These are phyloP conservation scores for Pythium sp. DNA, from an alignment of 352 stramenopile species.

Conservation along the genomic window DNA sequence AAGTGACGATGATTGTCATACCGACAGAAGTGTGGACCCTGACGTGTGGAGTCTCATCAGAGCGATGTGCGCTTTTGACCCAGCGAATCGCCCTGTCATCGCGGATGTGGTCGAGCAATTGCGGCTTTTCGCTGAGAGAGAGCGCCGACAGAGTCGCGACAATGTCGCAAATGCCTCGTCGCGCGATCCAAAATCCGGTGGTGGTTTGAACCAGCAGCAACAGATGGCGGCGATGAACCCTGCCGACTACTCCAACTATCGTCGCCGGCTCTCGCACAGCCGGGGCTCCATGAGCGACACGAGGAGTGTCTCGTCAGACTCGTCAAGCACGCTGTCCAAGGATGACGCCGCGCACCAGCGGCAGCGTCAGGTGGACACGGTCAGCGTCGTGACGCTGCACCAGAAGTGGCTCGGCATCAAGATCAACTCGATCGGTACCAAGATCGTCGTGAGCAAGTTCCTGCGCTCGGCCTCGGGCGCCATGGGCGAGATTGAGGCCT, in stretches of 20 bases:
- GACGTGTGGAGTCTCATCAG: background rate
- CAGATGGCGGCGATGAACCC: background rate
- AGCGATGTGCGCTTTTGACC: background rate
- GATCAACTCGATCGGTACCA: slow-evolving; percentile 73
- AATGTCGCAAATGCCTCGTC: background rate
- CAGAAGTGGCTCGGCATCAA: slow-evolving; percentile 77
- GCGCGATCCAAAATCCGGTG: background rate
- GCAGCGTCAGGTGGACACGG: slow-evolving; percentile 9
- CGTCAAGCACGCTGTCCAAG: slow-evolving; percentile 6
- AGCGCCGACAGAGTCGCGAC: slow-evolving; percentile 18
- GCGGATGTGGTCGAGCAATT: slow-evolving; percentile 43
- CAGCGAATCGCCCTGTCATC: slow-evolving; percentile 40
- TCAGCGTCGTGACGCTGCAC: slow-evolving; percentile 45
- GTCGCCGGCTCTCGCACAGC: slow-evolving; percentile 19
- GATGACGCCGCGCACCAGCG: slow-evolving; percentile 9
- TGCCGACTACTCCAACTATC: slow-evolving; percentile 17
- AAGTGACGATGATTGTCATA: slow-evolving; percentile 11
- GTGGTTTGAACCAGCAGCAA: background rate
- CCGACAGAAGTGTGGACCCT: background rate
- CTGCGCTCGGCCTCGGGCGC: slow-evolving; percentile 50
- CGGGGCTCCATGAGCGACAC: slow-evolving; percentile 14
- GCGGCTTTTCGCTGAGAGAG: slow-evolving; percentile 42
- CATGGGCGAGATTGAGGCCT: slow-evolving; percentile 71
- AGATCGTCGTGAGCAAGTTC: slow-evolving; percentile 75
- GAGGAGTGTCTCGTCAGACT: slow-evolving; percentile 8